Evolutionary conservation across 805 yeast species (phyloP).

Genomic region (Metschnikowia vanudenii): DNA sequence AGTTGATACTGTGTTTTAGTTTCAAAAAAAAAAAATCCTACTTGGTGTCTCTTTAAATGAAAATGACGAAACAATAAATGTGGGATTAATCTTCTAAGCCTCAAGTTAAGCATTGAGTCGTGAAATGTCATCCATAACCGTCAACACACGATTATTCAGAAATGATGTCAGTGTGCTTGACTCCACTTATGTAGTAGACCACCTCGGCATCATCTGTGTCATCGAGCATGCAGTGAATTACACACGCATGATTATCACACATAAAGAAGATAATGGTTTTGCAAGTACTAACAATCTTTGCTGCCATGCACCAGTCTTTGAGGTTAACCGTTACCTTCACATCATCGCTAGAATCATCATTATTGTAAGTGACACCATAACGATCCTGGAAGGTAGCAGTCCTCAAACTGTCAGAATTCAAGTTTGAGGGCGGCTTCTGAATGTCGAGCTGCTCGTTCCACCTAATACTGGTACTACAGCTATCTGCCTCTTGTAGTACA

Average conservation of each 20-base stretch:
- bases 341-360: slow-evolving; percentile 26
- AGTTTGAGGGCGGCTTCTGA: slow-evolving; percentile 28
- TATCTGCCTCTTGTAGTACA: slow-evolving; percentile 53
- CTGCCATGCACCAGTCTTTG: slow-evolving; percentile 68
- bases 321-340: slow-evolving; percentile 51
- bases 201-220: slow-evolving; percentile 64
- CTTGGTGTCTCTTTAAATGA: no score
- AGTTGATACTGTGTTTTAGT: background rate
- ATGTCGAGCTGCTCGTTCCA: slow-evolving; percentile 59
- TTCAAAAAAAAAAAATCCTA: background rate
- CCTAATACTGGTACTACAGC: slow-evolving; percentile 49
- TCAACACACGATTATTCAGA: slow-evolving; percentile 2
- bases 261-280: slow-evolving; percentile 60
- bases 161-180: slow-evolving; percentile 7
- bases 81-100: no score
- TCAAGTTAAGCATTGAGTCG: no score
- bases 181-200: slow-evolving; percentile 55
- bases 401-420: slow-evolving; percentile 26
- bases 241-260: slow-evolving; percentile 56
- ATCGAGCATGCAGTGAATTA: slow-evolving; percentile 65
- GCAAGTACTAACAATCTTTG: slow-evolving; percentile 58
- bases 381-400: slow-evolving; percentile 16
- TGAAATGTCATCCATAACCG: background rate
- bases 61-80: no score
- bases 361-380: slow-evolving; percentile 11